Conservation (phyloP, 2,329 filamentous ascomycete genomes). For the Malbranchea cinnamomea region DNA sequence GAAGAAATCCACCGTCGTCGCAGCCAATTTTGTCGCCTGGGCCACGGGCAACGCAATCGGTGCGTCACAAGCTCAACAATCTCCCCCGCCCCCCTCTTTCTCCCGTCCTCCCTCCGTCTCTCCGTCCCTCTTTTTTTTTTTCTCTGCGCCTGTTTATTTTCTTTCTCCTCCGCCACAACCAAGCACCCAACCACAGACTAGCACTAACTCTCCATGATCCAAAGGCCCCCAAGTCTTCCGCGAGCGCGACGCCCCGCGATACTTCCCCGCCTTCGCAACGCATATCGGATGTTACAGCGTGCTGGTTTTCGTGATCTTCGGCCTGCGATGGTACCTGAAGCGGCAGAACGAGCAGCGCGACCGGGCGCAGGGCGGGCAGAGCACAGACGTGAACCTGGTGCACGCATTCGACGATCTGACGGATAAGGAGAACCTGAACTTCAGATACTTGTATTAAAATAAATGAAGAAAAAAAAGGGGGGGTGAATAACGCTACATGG, state of each 20-base stretch:
- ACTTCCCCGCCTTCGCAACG: conserved; percentile 54
- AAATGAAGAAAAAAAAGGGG: too few relatives aligned
- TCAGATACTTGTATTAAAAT: too few relatives aligned
- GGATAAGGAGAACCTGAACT: conserved; percentile 44
- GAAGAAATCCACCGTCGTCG: conserved; percentile 54
- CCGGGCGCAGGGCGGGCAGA: conserved; percentile 27
- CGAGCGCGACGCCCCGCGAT: conserved; percentile 44
- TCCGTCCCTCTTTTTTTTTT: background rate
- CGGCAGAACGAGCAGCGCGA: conserved; percentile 46
- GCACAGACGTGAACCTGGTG: conserved; percentile 26
- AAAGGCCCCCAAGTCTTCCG: conserved; percentile 53
- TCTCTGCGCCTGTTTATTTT: too few relatives aligned
- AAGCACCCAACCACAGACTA: too few relatives aligned
- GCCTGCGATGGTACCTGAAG: conserved; percentile 42
- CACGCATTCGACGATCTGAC: conserved; percentile 51
- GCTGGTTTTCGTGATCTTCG: conserved; percentile 39
- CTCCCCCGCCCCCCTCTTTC: background rate
- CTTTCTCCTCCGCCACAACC: too few relatives aligned
- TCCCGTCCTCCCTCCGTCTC: background rate
- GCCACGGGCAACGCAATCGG: conserved; percentile 52
- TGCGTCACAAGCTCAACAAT: conserved; percentile 14
- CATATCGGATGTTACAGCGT: conserved; percentile 57
- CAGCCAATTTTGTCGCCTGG: conserved; percentile 58
- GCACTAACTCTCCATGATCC: too few relatives aligned
- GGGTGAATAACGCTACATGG: too few relatives aligned